phyloP scores from a whole-genome alignment of 2,329 filamentous ascomycete species.

The Fusarium aywerte region DNA sequence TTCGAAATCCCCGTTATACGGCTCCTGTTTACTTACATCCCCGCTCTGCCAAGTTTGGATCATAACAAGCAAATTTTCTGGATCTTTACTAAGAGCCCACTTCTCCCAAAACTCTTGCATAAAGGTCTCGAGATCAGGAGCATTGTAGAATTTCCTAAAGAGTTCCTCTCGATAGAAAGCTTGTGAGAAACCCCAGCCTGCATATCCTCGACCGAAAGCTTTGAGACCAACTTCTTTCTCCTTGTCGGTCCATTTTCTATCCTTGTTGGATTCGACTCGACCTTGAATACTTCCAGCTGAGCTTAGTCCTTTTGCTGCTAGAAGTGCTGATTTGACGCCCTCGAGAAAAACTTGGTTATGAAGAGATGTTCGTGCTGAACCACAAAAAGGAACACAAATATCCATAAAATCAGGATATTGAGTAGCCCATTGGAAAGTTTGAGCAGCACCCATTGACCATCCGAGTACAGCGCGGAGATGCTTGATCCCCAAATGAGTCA shows the following conservation, averaged over 20 bases:
- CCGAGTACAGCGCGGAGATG: constrained; percentile 61
- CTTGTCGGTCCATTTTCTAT: constrained; percentile 55
- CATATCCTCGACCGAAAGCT: constrained; percentile 79
- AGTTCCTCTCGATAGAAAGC: constrained; percentile 79
- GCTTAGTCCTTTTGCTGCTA: constrained; percentile 53
- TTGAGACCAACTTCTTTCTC: constrained; percentile 63
- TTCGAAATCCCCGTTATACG: constrained; percentile 74
- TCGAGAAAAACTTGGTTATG: constrained; percentile 68
- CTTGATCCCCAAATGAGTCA: constrained; percentile 56
- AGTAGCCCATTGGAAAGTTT: constrained; percentile 63
- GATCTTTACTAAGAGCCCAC: constrained; percentile 79
- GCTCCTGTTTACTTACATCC: constrained; percentile 74
- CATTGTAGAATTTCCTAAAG: constrained; percentile 73
- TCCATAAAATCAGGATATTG: constrained; percentile 61
- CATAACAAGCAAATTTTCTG: constrained; percentile 80
- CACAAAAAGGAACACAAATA: constrained; percentile 60
- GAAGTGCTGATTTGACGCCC: constrained; percentile 61
- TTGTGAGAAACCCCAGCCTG: constrained; percentile 84
- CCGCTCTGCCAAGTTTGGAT: constrained; percentile 81
- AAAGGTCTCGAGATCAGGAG: constrained; percentile 76
- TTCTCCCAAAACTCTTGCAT: constrained; percentile 80
- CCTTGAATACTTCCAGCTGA: constrained; percentile 62
- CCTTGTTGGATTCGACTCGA: constrained; percentile 32
- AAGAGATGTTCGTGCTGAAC: constrained; percentile 60
- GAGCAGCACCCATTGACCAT: constrained; percentile 67